A percentile compares a stretch with the other conserved stretches of the same genome.
These are phyloP conservation scores for Talaromyces amestolkiae DNA, from an alignment of 2,329 filamentous ascomycete genomes.

Conservation along the genomic window DNA sequence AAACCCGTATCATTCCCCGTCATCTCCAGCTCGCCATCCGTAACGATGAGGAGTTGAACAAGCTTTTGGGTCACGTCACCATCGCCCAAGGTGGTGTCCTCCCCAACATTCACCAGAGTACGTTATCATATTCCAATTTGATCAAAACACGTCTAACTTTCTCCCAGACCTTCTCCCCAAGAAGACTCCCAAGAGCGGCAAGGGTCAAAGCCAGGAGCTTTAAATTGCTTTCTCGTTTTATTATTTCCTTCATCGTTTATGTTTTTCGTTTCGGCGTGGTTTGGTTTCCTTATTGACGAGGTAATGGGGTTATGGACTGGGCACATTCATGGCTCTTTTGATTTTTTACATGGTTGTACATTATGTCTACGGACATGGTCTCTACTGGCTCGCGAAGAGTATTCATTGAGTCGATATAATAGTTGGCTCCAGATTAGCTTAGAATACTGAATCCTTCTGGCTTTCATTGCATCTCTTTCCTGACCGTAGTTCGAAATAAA, in stretches of 20 bases:
- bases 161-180: conserved; percentile 87
- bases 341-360: conserved; percentile 59
- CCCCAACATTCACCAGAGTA: conserved; percentile 97
- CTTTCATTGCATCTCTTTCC: background rate
- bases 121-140: conserved; percentile 38
- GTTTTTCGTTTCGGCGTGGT: conserved; percentile 70
- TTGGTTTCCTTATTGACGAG: conserved; percentile 65
- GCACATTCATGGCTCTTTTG: conserved; percentile 56
- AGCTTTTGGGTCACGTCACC: conserved; percentile 92
- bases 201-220: conserved; percentile 91
- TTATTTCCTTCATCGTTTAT: conserved; percentile 49
- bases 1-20: conserved; percentile 99
- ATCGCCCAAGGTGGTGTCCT: conserved; percentile 96
- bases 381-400: conserved; percentile 39
- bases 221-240: conserved; percentile 60
- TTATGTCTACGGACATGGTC: conserved; percentile 58
- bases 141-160: conserved; percentile 24
- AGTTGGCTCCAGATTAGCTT: conserved; percentile 17
- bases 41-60: conserved; percentile 99
- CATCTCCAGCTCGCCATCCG: conserved; percentile 99
- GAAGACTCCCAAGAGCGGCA: conserved; percentile 95
- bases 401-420: conserved; percentile 19
- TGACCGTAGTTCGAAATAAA: background rate
- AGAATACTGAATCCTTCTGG: conserved; percentile 16
- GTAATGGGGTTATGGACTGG: conserved; percentile 71